Evolutionary conservation across 441 rosid species (phyloP).

Genomic region (Sinapis alba): DNA sequence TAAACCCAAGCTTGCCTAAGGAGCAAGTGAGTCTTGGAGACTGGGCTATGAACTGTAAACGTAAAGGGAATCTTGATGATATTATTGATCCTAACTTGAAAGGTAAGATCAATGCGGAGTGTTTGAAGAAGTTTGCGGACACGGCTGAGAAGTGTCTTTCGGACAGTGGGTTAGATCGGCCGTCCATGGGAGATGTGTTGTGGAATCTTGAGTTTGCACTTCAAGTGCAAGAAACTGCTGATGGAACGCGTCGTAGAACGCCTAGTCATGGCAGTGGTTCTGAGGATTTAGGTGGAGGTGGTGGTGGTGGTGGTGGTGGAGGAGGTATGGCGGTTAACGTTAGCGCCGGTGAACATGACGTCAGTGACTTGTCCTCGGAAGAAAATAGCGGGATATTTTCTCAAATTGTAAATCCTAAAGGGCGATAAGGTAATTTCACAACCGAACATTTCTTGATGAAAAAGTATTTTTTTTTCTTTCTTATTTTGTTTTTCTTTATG

Average conservation of each 20-base stretch:
- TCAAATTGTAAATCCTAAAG: constrained; percentile 41
- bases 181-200: constrained; percentile 64
- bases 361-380: constrained; percentile 28
- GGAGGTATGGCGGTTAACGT: not conserved
- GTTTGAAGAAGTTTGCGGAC: constrained; percentile 54
- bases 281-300: constrained; percentile 20
- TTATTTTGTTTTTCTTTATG: not conserved
- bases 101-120: constrained; percentile 49
- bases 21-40: constrained; percentile 70
- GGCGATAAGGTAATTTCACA: constrained; percentile 37
- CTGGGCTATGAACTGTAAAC: constrained; percentile 53
- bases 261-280: constrained; percentile 19
- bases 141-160: constrained; percentile 53
- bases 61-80: constrained; percentile 45
- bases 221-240: constrained; percentile 42
- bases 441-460: not conserved
- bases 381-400: constrained; percentile 39
- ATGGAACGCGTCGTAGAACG: constrained; percentile 23
- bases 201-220: constrained; percentile 65
- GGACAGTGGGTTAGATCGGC: constrained; percentile 57
- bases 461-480: not conserved
- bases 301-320: not conserved
- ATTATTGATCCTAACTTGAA: constrained; percentile 52
- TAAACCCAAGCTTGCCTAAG: constrained; percentile 51
- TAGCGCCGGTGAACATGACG: constrained; percentile 4